A percentile compares a stretch with the other conserved stretches of the same genome.
Evolutionary conservation across 352 stramenopile species (phyloP).

Genomic region (Phytophthora podocarpi): DNA sequence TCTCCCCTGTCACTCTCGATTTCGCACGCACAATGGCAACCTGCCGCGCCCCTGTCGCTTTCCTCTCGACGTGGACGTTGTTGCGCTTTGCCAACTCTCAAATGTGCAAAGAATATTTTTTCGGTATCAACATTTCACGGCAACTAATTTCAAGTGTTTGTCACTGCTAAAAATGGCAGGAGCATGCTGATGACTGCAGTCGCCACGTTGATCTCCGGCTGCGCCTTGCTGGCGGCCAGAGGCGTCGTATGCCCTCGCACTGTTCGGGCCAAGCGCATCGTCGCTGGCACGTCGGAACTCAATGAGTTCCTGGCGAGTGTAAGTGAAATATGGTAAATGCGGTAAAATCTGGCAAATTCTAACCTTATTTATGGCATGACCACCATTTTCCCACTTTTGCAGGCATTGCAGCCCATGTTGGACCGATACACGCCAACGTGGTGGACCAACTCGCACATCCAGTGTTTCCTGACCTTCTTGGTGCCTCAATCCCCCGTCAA

Average conservation of each 20-base stretch:
- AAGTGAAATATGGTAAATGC: slow-evolving; percentile 22
- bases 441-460: slow-evolving; percentile 79
- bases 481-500: slow-evolving; percentile 56
- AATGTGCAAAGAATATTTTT: slow-evolving; percentile 12
- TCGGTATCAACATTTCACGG: not conserved
- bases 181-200: slow-evolving; percentile 32
- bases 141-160: slow-evolving; percentile 5
- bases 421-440: slow-evolving; percentile 71
- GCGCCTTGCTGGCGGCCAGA: slow-evolving; percentile 32
- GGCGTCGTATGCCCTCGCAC: slow-evolving; percentile 14
- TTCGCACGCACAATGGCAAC: slow-evolving; percentile 13
- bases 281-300: slow-evolving; percentile 64
- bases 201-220: slow-evolving; percentile 36
- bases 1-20: not conserved
- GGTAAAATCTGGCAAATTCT: not conserved
- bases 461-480: slow-evolving; percentile 76
- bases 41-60: not conserved
- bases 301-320: slow-evolving; percentile 70
- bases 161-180: slow-evolving; percentile 11
- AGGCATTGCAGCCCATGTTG: slow-evolving; percentile 56
- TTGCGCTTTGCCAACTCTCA: slow-evolving; percentile 9
- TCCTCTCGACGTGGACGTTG: slow-evolving; percentile 18
- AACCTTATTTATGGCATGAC: slow-evolving; percentile 8
- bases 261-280: slow-evolving; percentile 47
- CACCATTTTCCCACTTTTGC: slow-evolving; percentile 1